Evolutionary conservation across 441 rosid genomes (phyloP).

Genomic region (Kokia cookei): DNA sequence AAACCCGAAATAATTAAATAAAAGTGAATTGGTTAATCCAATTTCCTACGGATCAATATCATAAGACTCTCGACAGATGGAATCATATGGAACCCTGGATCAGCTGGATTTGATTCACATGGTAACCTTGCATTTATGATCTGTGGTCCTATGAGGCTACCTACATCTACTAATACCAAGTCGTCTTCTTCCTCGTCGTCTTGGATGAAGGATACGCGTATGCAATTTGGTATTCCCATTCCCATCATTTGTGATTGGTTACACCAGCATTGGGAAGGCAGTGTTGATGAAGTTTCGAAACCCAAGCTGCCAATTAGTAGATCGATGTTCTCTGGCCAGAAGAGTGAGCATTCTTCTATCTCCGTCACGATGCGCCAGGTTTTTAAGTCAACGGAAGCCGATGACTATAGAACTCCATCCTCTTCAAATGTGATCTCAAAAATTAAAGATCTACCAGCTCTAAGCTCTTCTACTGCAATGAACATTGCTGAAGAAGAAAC

Average conservation of each 20-base stretch:
- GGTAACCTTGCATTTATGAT: constrained; percentile 98
- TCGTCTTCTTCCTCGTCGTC: constrained; percentile 59
- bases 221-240: constrained; percentile 93
- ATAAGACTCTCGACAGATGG: constrained; percentile 86
- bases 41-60: not conserved
- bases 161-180: constrained; percentile 75
- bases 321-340: constrained; percentile 87
- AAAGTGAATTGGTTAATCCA: too few species aligned
- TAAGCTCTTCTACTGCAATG: constrained; percentile 33
- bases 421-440: constrained; percentile 47
- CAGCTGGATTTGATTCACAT: constrained; percentile 91
- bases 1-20: too few species aligned
- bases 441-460: constrained; percentile 35
- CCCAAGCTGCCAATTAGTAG: constrained; percentile 83
- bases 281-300: constrained; percentile 75
- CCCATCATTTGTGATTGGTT: constrained; percentile 92
- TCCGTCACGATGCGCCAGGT: constrained; percentile 80
- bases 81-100: constrained; percentile 72
- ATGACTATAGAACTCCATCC: constrained; percentile 53
- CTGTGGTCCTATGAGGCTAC: constrained; percentile 91
- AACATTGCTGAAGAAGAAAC: constrained; percentile 41
- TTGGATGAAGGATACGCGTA: constrained; percentile 46
- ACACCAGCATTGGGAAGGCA: constrained; percentile 98
- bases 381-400: constrained; percentile 57
- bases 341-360: constrained; percentile 78